Conservation (phyloP, 176 grass and related monocot species). For the Pontederia crassipes region DNA sequence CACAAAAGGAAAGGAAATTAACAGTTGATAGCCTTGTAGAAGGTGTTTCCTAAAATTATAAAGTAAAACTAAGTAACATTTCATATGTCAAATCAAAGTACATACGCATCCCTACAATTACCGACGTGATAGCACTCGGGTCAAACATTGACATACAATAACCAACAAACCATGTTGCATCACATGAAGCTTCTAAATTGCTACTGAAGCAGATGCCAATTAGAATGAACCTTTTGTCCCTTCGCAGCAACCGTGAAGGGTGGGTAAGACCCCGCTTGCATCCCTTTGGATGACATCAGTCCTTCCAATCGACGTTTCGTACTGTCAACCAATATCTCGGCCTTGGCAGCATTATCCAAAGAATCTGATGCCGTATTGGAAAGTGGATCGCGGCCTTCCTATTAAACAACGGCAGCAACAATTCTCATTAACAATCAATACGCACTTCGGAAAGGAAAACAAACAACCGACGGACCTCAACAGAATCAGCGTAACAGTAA, state of each 20-base stretch:
- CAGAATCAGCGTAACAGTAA: neutral
- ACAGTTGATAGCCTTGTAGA: too few species aligned
- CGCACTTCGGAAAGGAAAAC: too few species aligned
- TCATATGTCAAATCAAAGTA: too few species aligned
- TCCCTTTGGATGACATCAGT: neutral
- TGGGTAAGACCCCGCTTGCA: slow-evolving; percentile 1
- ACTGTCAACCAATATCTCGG: neutral
- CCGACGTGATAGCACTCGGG: too few species aligned
- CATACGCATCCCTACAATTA: too few species aligned
- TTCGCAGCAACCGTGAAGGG: neutral
- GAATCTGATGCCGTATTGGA: neutral
- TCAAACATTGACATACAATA: neutral
- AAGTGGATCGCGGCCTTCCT: neutral
- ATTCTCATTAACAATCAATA: neutral
- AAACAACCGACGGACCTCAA: neutral
- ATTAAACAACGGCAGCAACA: neutral
- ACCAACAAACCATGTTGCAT: neutral
- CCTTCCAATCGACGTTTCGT: neutral
- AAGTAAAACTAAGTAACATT: too few species aligned
- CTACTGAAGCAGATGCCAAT: neutral
- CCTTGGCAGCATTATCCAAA: neutral
- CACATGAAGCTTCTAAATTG: neutral
- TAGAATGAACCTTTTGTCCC: neutral
- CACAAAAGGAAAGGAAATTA: too few species aligned
- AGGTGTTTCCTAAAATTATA: too few species aligned